Evolutionary conservation across 305 asterid genomes (phyloP).

Genomic region (Fraxinus ornus): DNA sequence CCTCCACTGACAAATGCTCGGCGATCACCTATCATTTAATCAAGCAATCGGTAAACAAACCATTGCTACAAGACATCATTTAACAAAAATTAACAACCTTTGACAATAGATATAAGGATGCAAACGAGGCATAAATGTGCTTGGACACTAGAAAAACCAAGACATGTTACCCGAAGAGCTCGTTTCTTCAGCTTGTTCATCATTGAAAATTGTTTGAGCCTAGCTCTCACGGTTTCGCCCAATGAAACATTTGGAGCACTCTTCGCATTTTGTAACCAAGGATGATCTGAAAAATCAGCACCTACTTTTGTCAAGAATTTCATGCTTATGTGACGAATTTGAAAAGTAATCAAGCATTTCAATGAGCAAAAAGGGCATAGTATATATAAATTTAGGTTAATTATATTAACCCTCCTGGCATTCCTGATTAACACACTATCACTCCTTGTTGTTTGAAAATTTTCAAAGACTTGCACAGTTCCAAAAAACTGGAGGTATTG

Average conservation of each 20-base stretch:
- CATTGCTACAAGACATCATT: constrained; percentile 6
- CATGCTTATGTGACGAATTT: background rate
- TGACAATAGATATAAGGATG: background rate
- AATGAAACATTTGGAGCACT: constrained; percentile 63
- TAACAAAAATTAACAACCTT: background rate
- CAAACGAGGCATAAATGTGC: background rate
- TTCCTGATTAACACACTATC: background rate
- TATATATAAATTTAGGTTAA: background rate
- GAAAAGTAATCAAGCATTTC: background rate
- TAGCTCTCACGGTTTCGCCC: constrained; percentile 69
- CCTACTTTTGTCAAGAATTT: constrained; percentile 12
- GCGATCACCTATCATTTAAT: constrained; percentile 58
- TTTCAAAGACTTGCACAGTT: background rate
- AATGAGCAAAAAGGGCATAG: background rate
- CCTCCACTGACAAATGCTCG: constrained; percentile 68
- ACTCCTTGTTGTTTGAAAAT: background rate
- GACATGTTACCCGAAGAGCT: constrained; percentile 59
- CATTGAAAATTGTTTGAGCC: constrained; percentile 70
- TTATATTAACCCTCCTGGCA: background rate
- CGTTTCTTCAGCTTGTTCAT: constrained; percentile 81
- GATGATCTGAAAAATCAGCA: constrained; percentile 23
- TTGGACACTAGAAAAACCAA: background rate
- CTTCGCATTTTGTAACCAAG: constrained; percentile 5
- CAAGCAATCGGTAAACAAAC: constrained; percentile 3
- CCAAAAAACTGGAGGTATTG: background rate